Percentiles rank a stretch among this genome's conserved stretches.
Conservation (phyloP, 208 protist species). For the Crithidia fasciculata region DNA sequence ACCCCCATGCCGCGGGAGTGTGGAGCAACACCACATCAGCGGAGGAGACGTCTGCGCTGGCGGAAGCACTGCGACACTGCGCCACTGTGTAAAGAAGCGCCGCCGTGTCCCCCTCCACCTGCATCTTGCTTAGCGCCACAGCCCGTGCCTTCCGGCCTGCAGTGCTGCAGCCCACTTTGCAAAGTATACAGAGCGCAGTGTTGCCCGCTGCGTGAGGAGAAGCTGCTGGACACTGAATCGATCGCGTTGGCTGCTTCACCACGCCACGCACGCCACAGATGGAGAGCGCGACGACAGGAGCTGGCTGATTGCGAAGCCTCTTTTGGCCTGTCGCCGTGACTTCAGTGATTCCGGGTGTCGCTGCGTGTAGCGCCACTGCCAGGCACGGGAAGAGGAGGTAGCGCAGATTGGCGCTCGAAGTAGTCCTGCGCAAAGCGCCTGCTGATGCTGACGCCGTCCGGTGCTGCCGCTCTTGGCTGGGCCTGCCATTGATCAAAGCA, state of each 20-base stretch:
- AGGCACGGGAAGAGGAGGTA: constrained; percentile 70
- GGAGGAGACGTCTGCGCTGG: background rate
- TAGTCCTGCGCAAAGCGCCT: constrained; percentile 42
- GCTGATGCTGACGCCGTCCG: constrained; percentile 17
- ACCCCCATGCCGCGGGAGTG: constrained; percentile 11
- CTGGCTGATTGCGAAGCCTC: background rate
- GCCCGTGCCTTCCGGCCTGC: background rate
- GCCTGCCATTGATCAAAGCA: constrained; percentile 34
- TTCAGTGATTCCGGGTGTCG: background rate
- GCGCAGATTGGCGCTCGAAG: constrained; percentile 31
- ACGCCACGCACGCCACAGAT: constrained; percentile 15
- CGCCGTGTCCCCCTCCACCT: background rate
- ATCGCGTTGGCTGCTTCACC: background rate
- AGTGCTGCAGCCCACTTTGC: constrained; percentile 10
- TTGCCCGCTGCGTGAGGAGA: background rate
- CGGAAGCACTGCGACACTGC: background rate
- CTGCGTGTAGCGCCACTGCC: constrained; percentile 54
- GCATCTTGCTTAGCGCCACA: background rate
- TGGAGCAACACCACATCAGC: background rate
- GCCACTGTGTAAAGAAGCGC: constrained; percentile 3
- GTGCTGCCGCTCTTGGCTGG: background rate
- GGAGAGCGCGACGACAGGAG: background rate
- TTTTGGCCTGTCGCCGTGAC: background rate
- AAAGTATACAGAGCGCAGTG: background rate
- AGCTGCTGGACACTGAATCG: background rate